Evolutionary conservation across 371 early-diverging fungal species (phyloP).

Genomic region (Phascolomyces articulosus): DNA sequence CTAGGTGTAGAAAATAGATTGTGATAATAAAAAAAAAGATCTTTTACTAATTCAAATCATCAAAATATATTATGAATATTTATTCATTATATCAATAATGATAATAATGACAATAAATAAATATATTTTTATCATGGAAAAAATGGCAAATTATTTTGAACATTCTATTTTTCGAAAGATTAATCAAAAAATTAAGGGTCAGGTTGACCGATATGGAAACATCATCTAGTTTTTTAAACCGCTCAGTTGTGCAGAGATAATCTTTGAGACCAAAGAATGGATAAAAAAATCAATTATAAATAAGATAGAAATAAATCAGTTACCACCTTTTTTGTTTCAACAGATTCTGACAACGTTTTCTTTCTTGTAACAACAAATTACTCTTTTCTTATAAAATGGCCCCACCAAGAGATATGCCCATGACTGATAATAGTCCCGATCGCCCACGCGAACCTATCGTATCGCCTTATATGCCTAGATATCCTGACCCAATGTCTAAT

Average conservation of each 20-base stretch:
- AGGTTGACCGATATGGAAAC: slow-evolving; percentile 13
- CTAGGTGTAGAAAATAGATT: no score
- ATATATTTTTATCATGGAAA: no score
- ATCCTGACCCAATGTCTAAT: slow-evolving; percentile 79
- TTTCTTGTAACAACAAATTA: not conserved
- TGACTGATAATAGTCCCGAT: slow-evolving; percentile 2
- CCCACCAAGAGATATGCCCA: slow-evolving; percentile 12
- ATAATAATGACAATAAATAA: no score
- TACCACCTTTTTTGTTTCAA: not conserved
- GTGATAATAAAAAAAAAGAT: no score
- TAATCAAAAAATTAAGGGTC: no score
- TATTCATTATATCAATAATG: no score
- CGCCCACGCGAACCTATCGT: slow-evolving; percentile 38
- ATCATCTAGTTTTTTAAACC: slow-evolving; percentile 1
- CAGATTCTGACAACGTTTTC: not conserved
- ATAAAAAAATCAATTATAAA: slow-evolving; percentile 2
- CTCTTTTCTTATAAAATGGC: slow-evolving; percentile 4
- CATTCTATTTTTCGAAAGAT: no score
- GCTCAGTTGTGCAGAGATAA: slow-evolving; percentile 5
- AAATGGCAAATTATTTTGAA: no score
- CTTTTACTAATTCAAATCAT: no score
- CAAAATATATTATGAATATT: no score
- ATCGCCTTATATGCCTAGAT: slow-evolving; percentile 65
- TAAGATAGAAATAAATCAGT: not conserved
- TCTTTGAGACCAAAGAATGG: slow-evolving; percentile 5